These are phyloP conservation scores for Daucus carota DNA, from an alignment of 129 eudicot genomes.

Conservation along the genomic window DNA sequence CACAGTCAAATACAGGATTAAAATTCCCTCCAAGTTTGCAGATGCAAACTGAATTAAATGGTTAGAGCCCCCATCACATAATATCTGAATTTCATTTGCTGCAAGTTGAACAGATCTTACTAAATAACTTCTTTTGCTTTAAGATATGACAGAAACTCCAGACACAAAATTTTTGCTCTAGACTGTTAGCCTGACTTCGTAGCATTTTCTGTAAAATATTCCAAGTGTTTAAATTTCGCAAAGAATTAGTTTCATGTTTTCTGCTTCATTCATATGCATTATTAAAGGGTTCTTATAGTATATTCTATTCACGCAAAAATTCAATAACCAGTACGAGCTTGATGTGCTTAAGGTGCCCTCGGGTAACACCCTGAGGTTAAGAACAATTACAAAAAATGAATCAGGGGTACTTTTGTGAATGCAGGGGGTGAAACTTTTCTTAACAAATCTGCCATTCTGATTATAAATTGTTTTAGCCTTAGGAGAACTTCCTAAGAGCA, in stretches of 20 bases:
- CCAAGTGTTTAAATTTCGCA: not conserved
- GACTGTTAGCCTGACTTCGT: not conserved
- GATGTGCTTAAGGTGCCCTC: too few relatives aligned
- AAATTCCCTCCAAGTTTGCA: not conserved
- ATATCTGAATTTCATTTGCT: not conserved
- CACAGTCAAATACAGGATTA: not conserved
- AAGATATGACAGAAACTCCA: not conserved
- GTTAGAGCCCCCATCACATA: constrained; percentile 1
- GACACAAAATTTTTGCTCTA: not conserved
- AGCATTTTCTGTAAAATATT: not conserved
- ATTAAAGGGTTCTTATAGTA: not conserved
- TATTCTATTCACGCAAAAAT: not conserved
- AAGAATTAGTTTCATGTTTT: not conserved
- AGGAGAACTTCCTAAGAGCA: too few relatives aligned
- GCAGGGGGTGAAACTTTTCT: too few relatives aligned
- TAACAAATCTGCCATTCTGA: too few relatives aligned
- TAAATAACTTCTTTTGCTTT: not conserved
- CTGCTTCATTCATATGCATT: not conserved
- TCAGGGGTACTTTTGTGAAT: too few relatives aligned
- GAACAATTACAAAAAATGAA: too few relatives aligned
- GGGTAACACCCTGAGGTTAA: too few relatives aligned
- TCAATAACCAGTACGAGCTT: not conserved
- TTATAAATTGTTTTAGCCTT: too few relatives aligned
- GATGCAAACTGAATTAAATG: constrained; percentile 7
- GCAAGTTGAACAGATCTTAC: not conserved